These are phyloP conservation scores for Colletotrichum tanaceti DNA, from an alignment of 2,329 filamentous ascomycete species.

Conservation along the genomic window DNA sequence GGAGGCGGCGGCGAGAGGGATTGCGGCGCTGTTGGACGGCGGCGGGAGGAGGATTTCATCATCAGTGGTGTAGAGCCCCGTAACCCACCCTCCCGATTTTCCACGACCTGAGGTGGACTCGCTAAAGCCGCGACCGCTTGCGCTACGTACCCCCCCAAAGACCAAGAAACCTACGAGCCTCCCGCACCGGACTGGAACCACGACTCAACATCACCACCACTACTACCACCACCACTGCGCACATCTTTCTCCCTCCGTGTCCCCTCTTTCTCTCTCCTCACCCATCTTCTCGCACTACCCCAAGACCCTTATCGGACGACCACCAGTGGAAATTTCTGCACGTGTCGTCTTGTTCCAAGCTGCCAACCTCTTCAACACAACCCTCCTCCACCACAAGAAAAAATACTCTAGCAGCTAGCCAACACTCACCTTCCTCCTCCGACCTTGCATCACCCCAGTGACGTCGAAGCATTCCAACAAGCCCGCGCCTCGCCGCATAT, in stretches of 20 bases:
- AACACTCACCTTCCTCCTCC: conserved; percentile 7
- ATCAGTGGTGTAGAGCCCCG: conserved; percentile 39
- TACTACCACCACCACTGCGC: neutral
- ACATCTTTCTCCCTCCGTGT: neutral
- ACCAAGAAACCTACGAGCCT: conserved; percentile 10
- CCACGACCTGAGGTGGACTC: conserved; percentile 17
- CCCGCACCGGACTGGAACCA: conserved; percentile 7
- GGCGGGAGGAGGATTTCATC: conserved; percentile 36
- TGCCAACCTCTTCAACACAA: conserved; percentile 12
- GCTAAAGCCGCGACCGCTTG: conserved; percentile 10
- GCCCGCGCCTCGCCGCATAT: conserved; percentile 25
- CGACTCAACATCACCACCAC: conserved; percentile 22
- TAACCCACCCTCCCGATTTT: conserved; percentile 42
- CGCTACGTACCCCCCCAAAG: too few relatives aligned
- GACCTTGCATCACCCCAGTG: conserved; percentile 37
- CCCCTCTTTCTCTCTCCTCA: neutral
- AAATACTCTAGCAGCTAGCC: neutral
- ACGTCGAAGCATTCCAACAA: conserved; percentile 38
- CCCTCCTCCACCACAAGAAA: conserved; percentile 24
- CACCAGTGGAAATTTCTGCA: conserved; percentile 23
- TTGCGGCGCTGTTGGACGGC: neutral
- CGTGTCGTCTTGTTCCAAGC: conserved; percentile 22
- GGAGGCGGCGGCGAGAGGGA: neutral
- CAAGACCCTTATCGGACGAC: neutral
- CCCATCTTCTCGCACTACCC: neutral